phyloP scores from a whole-genome alignment of 495 filamentous ascomycete genomes.

The Penicillium flavigenum region DNA sequence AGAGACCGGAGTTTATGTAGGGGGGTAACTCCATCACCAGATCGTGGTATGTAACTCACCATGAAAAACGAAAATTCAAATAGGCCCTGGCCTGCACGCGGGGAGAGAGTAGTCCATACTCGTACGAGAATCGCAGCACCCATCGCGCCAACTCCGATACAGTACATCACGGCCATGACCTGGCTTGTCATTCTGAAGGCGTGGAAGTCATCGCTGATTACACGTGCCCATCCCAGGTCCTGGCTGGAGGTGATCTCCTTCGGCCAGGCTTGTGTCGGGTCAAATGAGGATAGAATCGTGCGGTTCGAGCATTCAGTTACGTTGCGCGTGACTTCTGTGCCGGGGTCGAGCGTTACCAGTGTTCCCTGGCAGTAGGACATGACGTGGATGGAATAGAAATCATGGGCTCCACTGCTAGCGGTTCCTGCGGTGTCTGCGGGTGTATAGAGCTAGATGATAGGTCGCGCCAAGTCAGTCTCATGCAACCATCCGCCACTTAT shows the following conservation, averaged over 20 bases:
- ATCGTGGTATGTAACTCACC: constrained; percentile 27
- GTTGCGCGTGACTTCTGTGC: constrained; percentile 48
- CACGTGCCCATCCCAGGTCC: constrained; percentile 60
- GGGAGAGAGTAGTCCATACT: constrained; percentile 15
- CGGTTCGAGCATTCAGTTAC: constrained; percentile 61
- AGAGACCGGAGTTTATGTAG: not conserved
- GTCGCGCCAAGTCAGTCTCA: not conserved
- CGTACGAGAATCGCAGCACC: constrained; percentile 53
- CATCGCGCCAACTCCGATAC: constrained; percentile 57
- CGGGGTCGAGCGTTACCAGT: constrained; percentile 38
- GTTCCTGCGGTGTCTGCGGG: constrained; percentile 47
- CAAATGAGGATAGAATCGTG: constrained; percentile 55
- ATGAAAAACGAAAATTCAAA: constrained; percentile 33
- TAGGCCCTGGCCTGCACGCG: constrained; percentile 19
- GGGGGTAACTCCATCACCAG: not conserved
- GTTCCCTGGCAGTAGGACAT: constrained; percentile 68
- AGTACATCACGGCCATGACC: constrained; percentile 64
- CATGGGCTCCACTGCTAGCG: constrained; percentile 56
- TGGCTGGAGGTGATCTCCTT: constrained; percentile 54
- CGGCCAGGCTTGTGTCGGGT: constrained; percentile 57
- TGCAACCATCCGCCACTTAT: not conserved
- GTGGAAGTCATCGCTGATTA: constrained; percentile 60
- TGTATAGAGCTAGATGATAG: constrained; percentile 31
- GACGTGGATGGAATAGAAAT: constrained; percentile 74
- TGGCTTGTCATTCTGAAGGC: constrained; percentile 46